These are phyloP conservation scores for Secale cereale DNA, from an alignment of 176 grass and related monocot species.

Conservation along the genomic window DNA sequence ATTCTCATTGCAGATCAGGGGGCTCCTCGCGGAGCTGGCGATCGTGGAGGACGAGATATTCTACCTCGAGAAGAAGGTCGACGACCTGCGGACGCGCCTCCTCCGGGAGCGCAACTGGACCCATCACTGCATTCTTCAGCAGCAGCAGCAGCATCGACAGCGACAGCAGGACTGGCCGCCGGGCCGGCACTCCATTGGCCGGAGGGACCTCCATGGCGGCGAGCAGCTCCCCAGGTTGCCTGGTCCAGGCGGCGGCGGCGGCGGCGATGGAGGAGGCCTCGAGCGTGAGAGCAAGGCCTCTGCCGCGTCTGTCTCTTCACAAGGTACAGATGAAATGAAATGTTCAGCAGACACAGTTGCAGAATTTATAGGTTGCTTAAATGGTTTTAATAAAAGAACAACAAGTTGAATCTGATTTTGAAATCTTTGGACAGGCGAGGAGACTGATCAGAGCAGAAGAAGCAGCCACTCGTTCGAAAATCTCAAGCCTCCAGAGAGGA, in stretches of 20 bases:
- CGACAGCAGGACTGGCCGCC: slow-evolving; percentile 18
- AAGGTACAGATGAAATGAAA: slow-evolving; percentile 18
- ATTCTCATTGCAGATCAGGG: slow-evolving; percentile 39
- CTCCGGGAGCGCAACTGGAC: slow-evolving; percentile 54
- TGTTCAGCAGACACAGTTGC: not conserved
- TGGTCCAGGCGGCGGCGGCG: not conserved
- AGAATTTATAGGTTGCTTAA: not conserved
- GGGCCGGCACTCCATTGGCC: slow-evolving; percentile 28
- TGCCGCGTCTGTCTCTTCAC: slow-evolving; percentile 32
- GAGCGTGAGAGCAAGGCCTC: slow-evolving; percentile 48
- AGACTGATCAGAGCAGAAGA: slow-evolving; percentile 25
- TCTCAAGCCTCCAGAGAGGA: not conserved
- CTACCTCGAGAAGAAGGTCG: slow-evolving; percentile 74
- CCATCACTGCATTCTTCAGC: slow-evolving; percentile 43
- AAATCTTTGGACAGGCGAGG: slow-evolving; percentile 29
- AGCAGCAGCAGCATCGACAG: slow-evolving; percentile 28
- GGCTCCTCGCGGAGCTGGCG: slow-evolving; percentile 68
- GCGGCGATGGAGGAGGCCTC: slow-evolving; percentile 1
- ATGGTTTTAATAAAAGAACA: not conserved
- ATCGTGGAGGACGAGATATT: slow-evolving; percentile 92
- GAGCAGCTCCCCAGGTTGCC: slow-evolving; percentile 40
- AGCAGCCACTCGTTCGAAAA: slow-evolving; percentile 33
- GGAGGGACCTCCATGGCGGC: slow-evolving; percentile 36
- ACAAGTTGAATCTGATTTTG: not conserved
- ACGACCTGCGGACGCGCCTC: slow-evolving; percentile 57